A percentile compares a stretch with the other conserved stretches of the same genome.
Conservation (phyloP, 2,329 filamentous ascomycete genomes). For the Penicillium sp. region DNA sequence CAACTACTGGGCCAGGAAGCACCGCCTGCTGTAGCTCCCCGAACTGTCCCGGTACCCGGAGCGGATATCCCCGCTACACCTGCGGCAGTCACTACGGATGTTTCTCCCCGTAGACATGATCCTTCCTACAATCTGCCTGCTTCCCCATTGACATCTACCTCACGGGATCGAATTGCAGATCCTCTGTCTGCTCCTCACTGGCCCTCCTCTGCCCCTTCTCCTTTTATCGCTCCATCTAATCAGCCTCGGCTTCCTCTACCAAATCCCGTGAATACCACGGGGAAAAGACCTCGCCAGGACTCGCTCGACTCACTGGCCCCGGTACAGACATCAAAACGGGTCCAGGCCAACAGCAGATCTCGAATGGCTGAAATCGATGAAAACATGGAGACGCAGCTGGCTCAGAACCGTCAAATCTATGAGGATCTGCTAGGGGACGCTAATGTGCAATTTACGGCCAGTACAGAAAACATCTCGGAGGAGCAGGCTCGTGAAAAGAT, state of each 20-base stretch:
- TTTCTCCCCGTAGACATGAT: not conserved
- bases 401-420: not conserved
- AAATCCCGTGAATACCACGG: slow-evolving; percentile 3
- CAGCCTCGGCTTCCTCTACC: not conserved
- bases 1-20: slow-evolving; percentile 12
- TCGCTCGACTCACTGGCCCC: slow-evolving; percentile 7
- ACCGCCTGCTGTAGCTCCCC: not conserved
- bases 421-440: slow-evolving; percentile 7
- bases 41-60: not conserved
- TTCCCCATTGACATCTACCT: not conserved
- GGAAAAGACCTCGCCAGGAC: slow-evolving; percentile 18
- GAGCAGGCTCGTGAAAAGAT: slow-evolving; percentile 19
- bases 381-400: slow-evolving; percentile 4
- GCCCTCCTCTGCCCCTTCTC: slow-evolving; percentile 17
- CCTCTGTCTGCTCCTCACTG: slow-evolving; percentile 9
- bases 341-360: slow-evolving; percentile 2
- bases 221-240: slow-evolving; percentile 6
- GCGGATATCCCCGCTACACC: not conserved
- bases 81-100: not conserved
- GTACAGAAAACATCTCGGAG: not conserved
- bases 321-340: slow-evolving; percentile 13
- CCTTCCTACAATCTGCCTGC: not conserved
- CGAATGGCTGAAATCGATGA: slow-evolving; percentile 10
- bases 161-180: not conserved
- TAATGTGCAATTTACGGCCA: slow-evolving; percentile 1